Conservation (phyloP, 2,329 filamentous ascomycete species). For the Didymella lethalis region DNA sequence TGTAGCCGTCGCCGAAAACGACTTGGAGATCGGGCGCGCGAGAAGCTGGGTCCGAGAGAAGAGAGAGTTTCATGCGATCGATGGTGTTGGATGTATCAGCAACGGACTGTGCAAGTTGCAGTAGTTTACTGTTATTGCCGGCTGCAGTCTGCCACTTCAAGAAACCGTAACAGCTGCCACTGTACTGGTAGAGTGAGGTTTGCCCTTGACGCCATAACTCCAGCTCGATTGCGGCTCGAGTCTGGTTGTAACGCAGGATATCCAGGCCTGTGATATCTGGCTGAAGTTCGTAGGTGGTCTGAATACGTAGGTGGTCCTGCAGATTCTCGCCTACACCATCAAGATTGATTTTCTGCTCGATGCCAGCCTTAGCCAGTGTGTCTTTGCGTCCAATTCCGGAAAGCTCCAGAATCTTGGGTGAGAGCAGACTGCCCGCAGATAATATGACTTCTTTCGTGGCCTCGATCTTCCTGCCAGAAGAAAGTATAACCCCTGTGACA, state of each 20-base stretch:
- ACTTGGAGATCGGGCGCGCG: conserved; percentile 53
- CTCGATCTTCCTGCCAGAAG: conserved; percentile 35
- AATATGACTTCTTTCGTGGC: conserved; percentile 40
- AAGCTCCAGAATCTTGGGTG: conserved; percentile 31
- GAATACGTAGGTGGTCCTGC: conserved; percentile 41
- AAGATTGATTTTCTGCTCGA: conserved; percentile 26
- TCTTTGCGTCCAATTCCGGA: conserved; percentile 32
- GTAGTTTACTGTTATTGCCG: conserved; percentile 28
- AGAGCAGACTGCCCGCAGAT: conserved; percentile 31
- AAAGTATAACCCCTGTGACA: conserved; percentile 40
- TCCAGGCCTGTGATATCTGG: conserved; percentile 29
- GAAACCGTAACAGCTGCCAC: conserved; percentile 51
- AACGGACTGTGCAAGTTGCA: conserved; percentile 22
- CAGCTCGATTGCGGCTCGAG: conserved; percentile 51
- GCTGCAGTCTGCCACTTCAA: conserved; percentile 53
- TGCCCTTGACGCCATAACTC: conserved; percentile 44
- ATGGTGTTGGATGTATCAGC: conserved; percentile 24
- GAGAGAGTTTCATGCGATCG: conserved; percentile 35
- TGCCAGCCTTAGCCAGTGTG: conserved; percentile 21
- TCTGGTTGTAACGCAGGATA: conserved; percentile 32
- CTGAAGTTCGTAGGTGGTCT: conserved; percentile 30
- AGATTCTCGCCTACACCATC: conserved; percentile 37
- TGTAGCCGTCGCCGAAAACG: conserved; percentile 56
- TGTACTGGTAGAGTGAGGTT: conserved; percentile 51
- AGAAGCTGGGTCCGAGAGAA: conserved; percentile 41